Evolutionary conservation across 352 stramenopile species (phyloP), one percentile per base, ranked within the genome.

Genomic region (Globisporangium paddicum): DNA sequence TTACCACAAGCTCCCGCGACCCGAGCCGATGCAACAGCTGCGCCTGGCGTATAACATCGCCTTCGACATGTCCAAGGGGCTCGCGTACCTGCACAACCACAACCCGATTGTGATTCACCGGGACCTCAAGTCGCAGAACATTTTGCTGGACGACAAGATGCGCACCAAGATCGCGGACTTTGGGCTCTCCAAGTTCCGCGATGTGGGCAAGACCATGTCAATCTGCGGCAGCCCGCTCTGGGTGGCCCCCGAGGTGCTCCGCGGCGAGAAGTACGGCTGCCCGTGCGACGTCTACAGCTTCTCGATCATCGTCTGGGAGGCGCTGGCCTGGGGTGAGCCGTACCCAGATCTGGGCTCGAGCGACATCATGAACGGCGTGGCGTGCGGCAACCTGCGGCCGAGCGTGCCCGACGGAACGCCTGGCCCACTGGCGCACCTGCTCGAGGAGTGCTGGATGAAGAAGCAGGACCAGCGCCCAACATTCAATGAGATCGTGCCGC

Each of bases 71-170:
- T 89, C 94, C 6, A 89, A 96, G 58, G 94, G 95, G 19, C 93
- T 99, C 45, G 85, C 94, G 35, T 99, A 99, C 68, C 67, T 99
- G 50, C 97, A 99, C 81, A 96, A 92, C 46, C 94, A 98, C 73
- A 96, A 98, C 64, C 94, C 95, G 30, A 93, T 96, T 46, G 96
- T 99, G 68, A 98, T 99, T 68, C 97, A 99, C 82, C 88, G 96
- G 13, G 81, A 90, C 40, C 69, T 91, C 49, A 93, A 89, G 64
- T 90, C 77, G 11, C 79, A 89, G 54, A 91, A 90, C 60, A 91
- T 90, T 32, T 55, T 93, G 8, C 62, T 91, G 28, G 82, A 93
- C 52, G 83, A 91, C 57, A 82, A 88, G 53, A 91, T 93, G 82
- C 77, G 79, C 49, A 91, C 85, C 46, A 92, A 95, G 66, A 92